phyloP scores from a whole-genome alignment of 2,329 filamentous ascomycete species.

The Alternaria gaisen region DNA sequence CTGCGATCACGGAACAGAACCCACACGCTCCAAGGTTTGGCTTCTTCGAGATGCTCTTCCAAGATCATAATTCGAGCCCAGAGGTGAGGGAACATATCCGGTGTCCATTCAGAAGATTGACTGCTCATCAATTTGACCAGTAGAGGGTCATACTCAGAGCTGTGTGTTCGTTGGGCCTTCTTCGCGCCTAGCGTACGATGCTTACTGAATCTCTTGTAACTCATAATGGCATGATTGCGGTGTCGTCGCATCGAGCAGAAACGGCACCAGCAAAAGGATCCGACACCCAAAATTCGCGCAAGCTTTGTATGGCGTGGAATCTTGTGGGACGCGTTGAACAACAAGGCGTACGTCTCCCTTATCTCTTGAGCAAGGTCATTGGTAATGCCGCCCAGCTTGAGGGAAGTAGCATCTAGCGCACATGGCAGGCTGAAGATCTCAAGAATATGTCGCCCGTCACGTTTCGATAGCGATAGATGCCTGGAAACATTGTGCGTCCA shows the following conservation, averaged over 20 bases:
- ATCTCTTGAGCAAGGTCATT: conserved; percentile 28
- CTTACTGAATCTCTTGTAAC: conserved; percentile 9
- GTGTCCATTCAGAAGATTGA: neutral
- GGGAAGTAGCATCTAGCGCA: conserved; percentile 17
- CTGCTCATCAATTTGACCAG: conserved; percentile 18
- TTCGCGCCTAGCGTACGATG: neutral
- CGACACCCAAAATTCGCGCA: neutral
- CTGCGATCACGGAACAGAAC: neutral
- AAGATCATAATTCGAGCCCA: neutral
- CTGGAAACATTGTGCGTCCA: conserved; percentile 24
- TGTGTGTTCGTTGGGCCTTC: neutral
- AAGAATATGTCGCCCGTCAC: conserved; percentile 19
- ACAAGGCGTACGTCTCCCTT: conserved; percentile 27
- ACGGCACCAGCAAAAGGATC: conserved; percentile 28
- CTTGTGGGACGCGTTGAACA: conserved; percentile 25
- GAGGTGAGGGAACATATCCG: neutral
- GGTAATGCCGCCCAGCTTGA: neutral
- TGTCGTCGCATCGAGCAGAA: conserved; percentile 29
- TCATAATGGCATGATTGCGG: conserved; percentile 7
- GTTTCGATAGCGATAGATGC: conserved; percentile 27
- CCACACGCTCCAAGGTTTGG: neutral
- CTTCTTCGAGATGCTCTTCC: neutral
- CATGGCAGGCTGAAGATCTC: conserved; percentile 32
- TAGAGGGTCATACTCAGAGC: neutral
- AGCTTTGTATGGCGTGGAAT: neutral